Evolutionary conservation across 2,329 filamentous ascomycete species (phyloP), one percentile per base, ranked within the genome.

Genomic region (Aureobasidium namibiae): DNA sequence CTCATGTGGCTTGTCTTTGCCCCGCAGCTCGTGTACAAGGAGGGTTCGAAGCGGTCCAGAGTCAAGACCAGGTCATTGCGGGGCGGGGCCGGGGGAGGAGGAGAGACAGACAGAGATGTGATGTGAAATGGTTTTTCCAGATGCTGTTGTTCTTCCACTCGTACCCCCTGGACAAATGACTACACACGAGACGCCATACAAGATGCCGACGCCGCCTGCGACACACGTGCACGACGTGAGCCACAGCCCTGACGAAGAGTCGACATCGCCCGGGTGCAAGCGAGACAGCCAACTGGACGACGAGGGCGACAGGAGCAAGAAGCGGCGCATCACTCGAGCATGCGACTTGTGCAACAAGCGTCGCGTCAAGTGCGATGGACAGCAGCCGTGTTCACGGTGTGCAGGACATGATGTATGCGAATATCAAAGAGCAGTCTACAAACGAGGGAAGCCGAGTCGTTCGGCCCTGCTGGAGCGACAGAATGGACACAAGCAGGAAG

Each of bases 291-390:
- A 26, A 13, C 31, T n/a, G 14, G 56, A 59, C 26, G 57, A 59
- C 6, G 57, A 59, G 21, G 31, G 16, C 24, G 57, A 52, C 6
- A 29, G 46, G 8, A 59, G 24, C 48, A 59, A 59, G 57, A 59
- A 59, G 39, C 24, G 57, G 29, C 57, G 57, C 45, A 59, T 59
- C 38, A 59, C 57, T 26, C 24, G 57, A 9, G 57, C 57, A 2
- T 59, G 57, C 39, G 57, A 59, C 39, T 21, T 59, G 45, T 59
- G 57, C 57, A 59, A 59, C 57, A 59, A 59, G 45, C 57, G 57
- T 16, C 34, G 57, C 18, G 57, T 59, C 29, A 52, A 52, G 34
- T 59, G 57, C 16, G 57, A 59, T 11, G 57, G 57, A 21, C 45
- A 59, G 13, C 57, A 59, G 23, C 57, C 57, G 18, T 59, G 57